Percentiles rank a stretch among this genome's conserved stretches.
Conservation (phyloP, 768 basidiomycete species). For the Auricularia heimuer region DNA sequence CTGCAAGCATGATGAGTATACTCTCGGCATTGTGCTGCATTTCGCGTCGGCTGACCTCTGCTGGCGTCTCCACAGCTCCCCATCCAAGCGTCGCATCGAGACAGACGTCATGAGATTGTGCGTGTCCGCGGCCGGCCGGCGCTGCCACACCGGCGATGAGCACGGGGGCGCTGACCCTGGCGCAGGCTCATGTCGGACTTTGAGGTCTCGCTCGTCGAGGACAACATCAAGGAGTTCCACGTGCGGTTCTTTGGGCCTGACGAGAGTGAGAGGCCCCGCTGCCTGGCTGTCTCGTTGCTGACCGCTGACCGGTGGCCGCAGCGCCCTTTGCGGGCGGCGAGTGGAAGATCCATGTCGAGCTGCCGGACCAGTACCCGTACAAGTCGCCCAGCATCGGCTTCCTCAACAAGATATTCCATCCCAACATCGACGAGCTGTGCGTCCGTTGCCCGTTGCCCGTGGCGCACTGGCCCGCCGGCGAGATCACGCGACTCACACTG, state of each 20-base stretch:
- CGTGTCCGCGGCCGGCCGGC: slow-evolving; percentile 17
- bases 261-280: slow-evolving; percentile 61
- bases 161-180: slow-evolving; percentile 8
- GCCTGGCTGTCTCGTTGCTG: slow-evolving; percentile 3
- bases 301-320: slow-evolving; percentile 20
- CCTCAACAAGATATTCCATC: slow-evolving; percentile 99
- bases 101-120: slow-evolving; percentile 99
- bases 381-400: slow-evolving; percentile 99
- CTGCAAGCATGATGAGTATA: neutral
- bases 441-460: slow-evolving; percentile 23
- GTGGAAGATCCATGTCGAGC: slow-evolving; percentile 99
- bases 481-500: neutral
- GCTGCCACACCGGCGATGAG: neutral
- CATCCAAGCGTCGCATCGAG: slow-evolving; percentile 84
- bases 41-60: neutral
- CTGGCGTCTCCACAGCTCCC: slow-evolving; percentile 49
- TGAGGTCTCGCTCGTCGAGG: slow-evolving; percentile 94
- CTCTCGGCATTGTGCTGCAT: neutral
- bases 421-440: slow-evolving; percentile 97
- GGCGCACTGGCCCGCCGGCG: slow-evolving; percentile 7
- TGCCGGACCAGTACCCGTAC: slow-evolving; percentile 97
- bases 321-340: slow-evolving; percentile 96
- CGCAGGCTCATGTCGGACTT: slow-evolving; percentile 94
- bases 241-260: slow-evolving; percentile 89
- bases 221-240: slow-evolving; percentile 98